Conservation (phyloP, 176 grass and related monocot species). For the Cocos nucifera region DNA sequence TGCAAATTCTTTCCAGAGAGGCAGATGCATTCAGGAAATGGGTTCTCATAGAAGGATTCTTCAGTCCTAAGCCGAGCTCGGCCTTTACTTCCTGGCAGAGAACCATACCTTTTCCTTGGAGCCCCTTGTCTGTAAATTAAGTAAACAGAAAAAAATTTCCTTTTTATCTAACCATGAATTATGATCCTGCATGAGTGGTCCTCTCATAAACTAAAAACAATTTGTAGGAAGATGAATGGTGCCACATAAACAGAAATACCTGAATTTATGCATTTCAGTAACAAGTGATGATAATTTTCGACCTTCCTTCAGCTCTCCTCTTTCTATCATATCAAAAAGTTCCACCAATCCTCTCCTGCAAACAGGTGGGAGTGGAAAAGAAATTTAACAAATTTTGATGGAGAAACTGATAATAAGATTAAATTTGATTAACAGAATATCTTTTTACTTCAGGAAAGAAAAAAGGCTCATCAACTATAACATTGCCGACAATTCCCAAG, state of each 20-base stretch:
- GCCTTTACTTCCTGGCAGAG: slow-evolving; percentile 74
- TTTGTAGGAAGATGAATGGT: too few species aligned
- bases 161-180: background rate
- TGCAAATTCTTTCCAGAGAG: slow-evolving; percentile 36
- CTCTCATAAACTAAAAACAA: too few species aligned
- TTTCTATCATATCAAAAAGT: slow-evolving; percentile 83
- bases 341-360: slow-evolving; percentile 83
- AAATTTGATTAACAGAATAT: too few species aligned
- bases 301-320: slow-evolving; percentile 63
- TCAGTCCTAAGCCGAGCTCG: slow-evolving; percentile 70
- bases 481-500: too few species aligned
- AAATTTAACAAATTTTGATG: too few species aligned
- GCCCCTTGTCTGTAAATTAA: slow-evolving; percentile 55
- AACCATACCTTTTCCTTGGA: slow-evolving; percentile 79
- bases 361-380: background rate
- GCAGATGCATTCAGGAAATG: slow-evolving; percentile 90
- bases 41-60: slow-evolving; percentile 89
- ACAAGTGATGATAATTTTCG: slow-evolving; percentile 54
- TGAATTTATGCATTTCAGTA: slow-evolving; percentile 73
- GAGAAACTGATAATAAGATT: too few species aligned
- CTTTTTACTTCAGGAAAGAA: too few species aligned
- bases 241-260: slow-evolving; percentile 22
- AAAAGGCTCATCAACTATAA: too few species aligned
- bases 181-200: too few species aligned
- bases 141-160: slow-evolving; percentile 6